These are phyloP conservation scores for Aurantiochytrium sp. DNA, from an alignment of 108 stramenopile species.

Conservation along the genomic window DNA sequence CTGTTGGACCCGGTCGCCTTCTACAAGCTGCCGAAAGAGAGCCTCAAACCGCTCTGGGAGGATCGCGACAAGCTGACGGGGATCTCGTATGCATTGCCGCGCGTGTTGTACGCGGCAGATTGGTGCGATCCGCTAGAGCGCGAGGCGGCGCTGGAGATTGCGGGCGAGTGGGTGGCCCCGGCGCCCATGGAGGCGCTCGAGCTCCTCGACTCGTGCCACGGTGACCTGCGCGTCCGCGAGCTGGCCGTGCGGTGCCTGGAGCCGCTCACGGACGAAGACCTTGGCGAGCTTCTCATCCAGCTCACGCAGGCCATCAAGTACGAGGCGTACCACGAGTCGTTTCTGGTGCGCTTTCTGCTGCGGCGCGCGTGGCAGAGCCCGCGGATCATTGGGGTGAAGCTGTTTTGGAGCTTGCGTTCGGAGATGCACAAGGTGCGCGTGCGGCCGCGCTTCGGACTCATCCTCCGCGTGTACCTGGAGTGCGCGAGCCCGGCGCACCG, in stretches of 20 bases:
- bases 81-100: not conserved
- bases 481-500: constrained; percentile 26
- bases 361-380: constrained; percentile 40
- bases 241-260: constrained; percentile 36
- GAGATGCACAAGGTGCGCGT: constrained; percentile 41
- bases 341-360: constrained; percentile 39
- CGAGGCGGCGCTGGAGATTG: not conserved
- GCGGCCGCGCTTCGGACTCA: not conserved
- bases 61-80: not conserved
- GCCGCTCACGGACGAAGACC: constrained; percentile 11
- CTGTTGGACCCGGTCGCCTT: not conserved
- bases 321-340: constrained; percentile 45
- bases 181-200: constrained; percentile 32
- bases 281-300: constrained; percentile 41
- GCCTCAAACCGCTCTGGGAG: not conserved
- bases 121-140: not conserved
- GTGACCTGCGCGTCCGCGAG: constrained; percentile 34
- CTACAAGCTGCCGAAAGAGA: not conserved
- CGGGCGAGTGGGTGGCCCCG: not conserved
- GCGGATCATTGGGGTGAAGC: constrained; percentile 31
- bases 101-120: not conserved
- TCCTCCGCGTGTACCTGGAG: constrained; percentile 30
- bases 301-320: constrained; percentile 46
- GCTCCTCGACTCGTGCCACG: constrained; percentile 29
- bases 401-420: constrained; percentile 43